Evolutionary conservation across 176 grass and related monocot species (phyloP), one percentile per base, ranked within the genome.

Genomic region (Alloteropsis semialata): DNA sequence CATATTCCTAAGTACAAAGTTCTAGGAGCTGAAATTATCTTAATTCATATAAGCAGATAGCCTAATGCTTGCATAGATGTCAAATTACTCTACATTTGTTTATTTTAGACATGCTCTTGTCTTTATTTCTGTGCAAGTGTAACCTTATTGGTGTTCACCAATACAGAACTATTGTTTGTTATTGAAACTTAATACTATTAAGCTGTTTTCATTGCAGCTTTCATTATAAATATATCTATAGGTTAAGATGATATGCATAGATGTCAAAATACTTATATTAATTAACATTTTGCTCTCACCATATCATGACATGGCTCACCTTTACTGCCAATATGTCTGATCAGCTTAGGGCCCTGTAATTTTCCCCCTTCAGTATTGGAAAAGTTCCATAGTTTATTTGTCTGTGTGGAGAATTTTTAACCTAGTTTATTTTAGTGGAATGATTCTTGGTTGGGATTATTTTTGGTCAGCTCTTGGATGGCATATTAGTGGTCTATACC

Each of bases 1-100:
- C 37, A 77, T 61, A 22, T 87, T 76, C 62, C 50, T 46, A 53
- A 84, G 41, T 54, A 29, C 39, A 87, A 58, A 84, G 38, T 83
- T 84, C 3, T 54, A 71, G 19, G 6, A 81, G 64, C 44, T 56
- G 18, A 65, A 68, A 25, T 21, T 81, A 56, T 83, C 39, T 84
- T 18, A 49, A 32, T 21, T 68, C 29, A 73, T 34, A 50, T 50
- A 74, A 68, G n/a, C n/a, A n/a, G n/a, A n/a, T n/a, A n/a, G n/a
- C n/a, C n/a, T n/a, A n/a, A n/a, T n/a, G n/a, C n/a, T n/a, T n/a
- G 39, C 51, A 55, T 59, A 36, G 29, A 41, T 81, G 25, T n/a
- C n/a, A n/a, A n/a, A n/a, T n/a, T 14, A 22, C 10, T 38, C 19
- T 57, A 65, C 48, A 57, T 5, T 34, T 18, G 61, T 81, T 86